Percentiles rank a stretch among this genome's conserved stretches.
phyloP scores from a whole-genome alignment of 1,284 basidiomycete genomes.

The Abortiporus biennis region DNA sequence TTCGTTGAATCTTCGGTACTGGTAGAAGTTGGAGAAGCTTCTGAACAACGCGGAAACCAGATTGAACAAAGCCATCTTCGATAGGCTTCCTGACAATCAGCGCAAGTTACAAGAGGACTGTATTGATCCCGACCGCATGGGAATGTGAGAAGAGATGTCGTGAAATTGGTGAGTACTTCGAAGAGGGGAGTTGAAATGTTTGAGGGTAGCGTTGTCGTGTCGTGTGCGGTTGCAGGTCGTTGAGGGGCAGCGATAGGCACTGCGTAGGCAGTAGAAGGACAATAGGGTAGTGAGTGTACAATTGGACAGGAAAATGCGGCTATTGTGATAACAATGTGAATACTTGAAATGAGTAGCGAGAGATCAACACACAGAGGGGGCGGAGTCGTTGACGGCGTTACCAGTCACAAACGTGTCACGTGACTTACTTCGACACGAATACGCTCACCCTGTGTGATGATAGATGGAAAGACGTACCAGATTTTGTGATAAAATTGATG shows the following conservation, averaged over 20 bases:
- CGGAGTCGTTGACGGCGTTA: too few species aligned
- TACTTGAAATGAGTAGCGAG: too few species aligned
- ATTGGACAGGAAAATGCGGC: conserved; percentile 71
- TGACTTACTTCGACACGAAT: neutral
- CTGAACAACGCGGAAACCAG: conserved; percentile 68
- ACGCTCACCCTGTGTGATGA: neutral
- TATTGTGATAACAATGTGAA: too few species aligned
- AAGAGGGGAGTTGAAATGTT: conserved; percentile 44
- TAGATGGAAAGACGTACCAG: conserved; percentile 35
- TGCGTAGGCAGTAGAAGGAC: conserved; percentile 67
- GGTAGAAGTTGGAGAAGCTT: conserved; percentile 24
- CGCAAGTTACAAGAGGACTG: conserved; percentile 72
- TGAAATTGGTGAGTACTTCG: conserved; percentile 67
- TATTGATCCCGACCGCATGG: conserved; percentile 80
- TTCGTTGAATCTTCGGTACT: conserved; percentile 8
- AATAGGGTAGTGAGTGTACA: conserved; percentile 66
- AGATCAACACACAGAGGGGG: too few species aligned
- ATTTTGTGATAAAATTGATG: conserved; percentile 65
- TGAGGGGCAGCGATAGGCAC: conserved; percentile 54
- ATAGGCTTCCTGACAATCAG: conserved; percentile 72
- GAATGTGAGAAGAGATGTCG: conserved; percentile 60
- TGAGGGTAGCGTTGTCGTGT: conserved; percentile 46
- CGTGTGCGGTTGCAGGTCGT: conserved; percentile 36
- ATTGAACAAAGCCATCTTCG: conserved; percentile 75
- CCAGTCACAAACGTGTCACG: too few species aligned